Percentiles rank a stretch among this genome's conserved stretches.
phyloP scores from a whole-genome alignment of 2,329 filamentous ascomycete species.

The Alternaria sp. region DNA sequence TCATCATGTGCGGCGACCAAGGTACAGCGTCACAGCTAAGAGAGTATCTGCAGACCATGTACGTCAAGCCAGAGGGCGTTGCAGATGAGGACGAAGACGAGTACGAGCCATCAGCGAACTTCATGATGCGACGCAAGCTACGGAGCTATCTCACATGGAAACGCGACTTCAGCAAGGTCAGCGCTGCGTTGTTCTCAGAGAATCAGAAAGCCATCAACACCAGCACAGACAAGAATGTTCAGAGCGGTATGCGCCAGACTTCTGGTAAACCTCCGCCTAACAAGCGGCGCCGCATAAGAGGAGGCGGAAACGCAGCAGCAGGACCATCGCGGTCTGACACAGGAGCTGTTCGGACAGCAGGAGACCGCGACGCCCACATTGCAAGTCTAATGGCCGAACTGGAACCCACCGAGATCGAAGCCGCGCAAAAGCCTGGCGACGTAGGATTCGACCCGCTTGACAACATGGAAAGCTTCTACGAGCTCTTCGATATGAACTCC shows the following conservation, averaged over 20 bases:
- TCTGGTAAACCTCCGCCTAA: constrained; percentile 75
- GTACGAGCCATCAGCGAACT: constrained; percentile 71
- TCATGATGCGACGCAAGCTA: constrained; percentile 89
- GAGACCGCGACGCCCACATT: constrained; percentile 84
- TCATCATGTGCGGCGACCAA: constrained; percentile 94
- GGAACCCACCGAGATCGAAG: constrained; percentile 78
- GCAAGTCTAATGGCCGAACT: constrained; percentile 82
- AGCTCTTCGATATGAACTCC: constrained; percentile 89
- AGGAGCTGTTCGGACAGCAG: constrained; percentile 74
- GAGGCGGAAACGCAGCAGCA: constrained; percentile 69
- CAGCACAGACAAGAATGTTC: constrained; percentile 63
- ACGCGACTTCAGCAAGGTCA: constrained; percentile 84
- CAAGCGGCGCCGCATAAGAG: constrained; percentile 83
- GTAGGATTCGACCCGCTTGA: constrained; percentile 80
- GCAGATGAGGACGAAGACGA: constrained; percentile 59
- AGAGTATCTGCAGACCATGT: constrained; percentile 91
- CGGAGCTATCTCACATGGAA: constrained; percentile 92
- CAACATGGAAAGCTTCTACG: constrained; percentile 90
- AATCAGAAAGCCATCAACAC: constrained; percentile 78
- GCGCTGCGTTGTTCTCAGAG: constrained; percentile 76
- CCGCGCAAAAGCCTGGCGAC: constrained; percentile 73
- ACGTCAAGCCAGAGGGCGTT: constrained; percentile 64
- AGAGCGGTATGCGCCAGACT: constrained; percentile 49
- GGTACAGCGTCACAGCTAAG: constrained; percentile 85
- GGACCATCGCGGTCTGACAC: constrained; percentile 70